Percentiles rank a stretch among this genome's conserved stretches.
Conservation (phyloP, 305 asterid species). For the Solanum chacoense region DNA sequence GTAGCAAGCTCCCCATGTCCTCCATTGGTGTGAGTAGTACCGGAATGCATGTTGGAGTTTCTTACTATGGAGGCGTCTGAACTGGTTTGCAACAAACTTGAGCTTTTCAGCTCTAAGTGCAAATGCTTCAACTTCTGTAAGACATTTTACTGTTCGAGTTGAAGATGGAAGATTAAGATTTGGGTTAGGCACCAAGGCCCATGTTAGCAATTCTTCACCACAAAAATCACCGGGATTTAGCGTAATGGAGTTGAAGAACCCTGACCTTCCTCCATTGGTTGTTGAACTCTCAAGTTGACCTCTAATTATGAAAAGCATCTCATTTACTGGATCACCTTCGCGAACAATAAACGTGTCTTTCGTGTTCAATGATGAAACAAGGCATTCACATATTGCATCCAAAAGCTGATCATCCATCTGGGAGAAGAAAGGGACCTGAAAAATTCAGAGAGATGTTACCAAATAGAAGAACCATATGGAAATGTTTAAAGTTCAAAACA, state of each 20-base stretch:
- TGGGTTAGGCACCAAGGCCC: slow-evolving; percentile 62
- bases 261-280: slow-evolving; percentile 73
- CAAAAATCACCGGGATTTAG: slow-evolving; percentile 77
- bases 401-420: slow-evolving; percentile 79
- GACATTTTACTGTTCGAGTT: slow-evolving; percentile 60
- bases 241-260: slow-evolving; percentile 78
- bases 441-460: not conserved
- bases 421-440: slow-evolving; percentile 80
- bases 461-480: not conserved
- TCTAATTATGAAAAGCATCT: slow-evolving; percentile 83
- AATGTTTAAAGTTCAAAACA: not conserved
- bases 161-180: slow-evolving; percentile 59
- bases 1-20: slow-evolving; percentile 93
- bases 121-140: slow-evolving; percentile 72
- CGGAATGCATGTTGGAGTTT: slow-evolving; percentile 80
- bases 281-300: slow-evolving; percentile 86
- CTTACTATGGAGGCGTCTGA: slow-evolving; percentile 77
- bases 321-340: slow-evolving; percentile 80
- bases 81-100: slow-evolving; percentile 67
- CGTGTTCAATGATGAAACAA: slow-evolving; percentile 61
- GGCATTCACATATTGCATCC: slow-evolving; percentile 85
- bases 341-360: slow-evolving; percentile 63
- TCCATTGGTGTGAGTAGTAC: slow-evolving; percentile 83
- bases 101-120: slow-evolving; percentile 78
- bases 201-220: slow-evolving; percentile 75